Percentiles rank a stretch among this genome's conserved stretches.
Evolutionary conservation across 768 basidiomycete species (phyloP).

Genomic region (Rhodotorula kratochvilovae): DNA sequence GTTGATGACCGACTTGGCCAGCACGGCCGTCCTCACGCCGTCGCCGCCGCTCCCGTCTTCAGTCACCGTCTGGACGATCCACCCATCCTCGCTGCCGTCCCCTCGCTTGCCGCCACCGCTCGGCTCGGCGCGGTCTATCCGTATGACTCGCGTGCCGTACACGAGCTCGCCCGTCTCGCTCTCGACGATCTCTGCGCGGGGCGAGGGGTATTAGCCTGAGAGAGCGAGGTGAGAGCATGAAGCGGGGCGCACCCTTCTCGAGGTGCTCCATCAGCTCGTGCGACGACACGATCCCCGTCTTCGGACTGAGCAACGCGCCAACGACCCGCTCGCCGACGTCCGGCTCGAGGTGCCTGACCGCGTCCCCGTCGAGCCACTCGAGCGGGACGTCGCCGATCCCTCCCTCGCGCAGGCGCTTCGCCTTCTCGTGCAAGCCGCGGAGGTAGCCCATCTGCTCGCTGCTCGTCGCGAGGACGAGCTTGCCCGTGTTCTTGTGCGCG

Average conservation of each 20-base stretch:
- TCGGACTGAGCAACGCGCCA: conserved; percentile 71
- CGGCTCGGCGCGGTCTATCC: conserved; percentile 60
- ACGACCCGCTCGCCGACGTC: conserved; percentile 67
- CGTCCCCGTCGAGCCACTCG: conserved; percentile 61
- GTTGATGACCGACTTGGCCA: conserved; percentile 74
- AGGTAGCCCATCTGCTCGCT: conserved; percentile 65
- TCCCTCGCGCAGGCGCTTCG: conserved; percentile 58
- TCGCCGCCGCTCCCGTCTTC: conserved; percentile 45
- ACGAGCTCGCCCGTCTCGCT: conserved; percentile 66
- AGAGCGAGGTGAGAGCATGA: not conserved
- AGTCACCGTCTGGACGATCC: conserved; percentile 79
- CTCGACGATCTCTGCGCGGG: conserved; percentile 59
- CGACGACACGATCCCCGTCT: conserved; percentile 86
- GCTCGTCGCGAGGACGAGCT: conserved; percentile 76
- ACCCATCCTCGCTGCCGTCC: conserved; percentile 58
- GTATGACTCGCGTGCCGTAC: conserved; percentile 73
- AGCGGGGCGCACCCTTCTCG: conserved; percentile 52
- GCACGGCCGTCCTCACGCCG: conserved; percentile 58
- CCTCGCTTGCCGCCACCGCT: conserved; percentile 43
- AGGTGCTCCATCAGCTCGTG: conserved; percentile 76
- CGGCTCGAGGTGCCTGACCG: conserved; percentile 73
- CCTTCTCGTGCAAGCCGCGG: conserved; percentile 62
- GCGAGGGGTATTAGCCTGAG: too few relatives aligned
- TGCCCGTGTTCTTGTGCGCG: conserved; percentile 69
- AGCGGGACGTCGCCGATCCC: conserved; percentile 54